A percentile compares a stretch with the other conserved stretches of the same genome.
Evolutionary conservation across 306 rosid species (phyloP).

Genomic region (Lathyrus oleraceus): DNA sequence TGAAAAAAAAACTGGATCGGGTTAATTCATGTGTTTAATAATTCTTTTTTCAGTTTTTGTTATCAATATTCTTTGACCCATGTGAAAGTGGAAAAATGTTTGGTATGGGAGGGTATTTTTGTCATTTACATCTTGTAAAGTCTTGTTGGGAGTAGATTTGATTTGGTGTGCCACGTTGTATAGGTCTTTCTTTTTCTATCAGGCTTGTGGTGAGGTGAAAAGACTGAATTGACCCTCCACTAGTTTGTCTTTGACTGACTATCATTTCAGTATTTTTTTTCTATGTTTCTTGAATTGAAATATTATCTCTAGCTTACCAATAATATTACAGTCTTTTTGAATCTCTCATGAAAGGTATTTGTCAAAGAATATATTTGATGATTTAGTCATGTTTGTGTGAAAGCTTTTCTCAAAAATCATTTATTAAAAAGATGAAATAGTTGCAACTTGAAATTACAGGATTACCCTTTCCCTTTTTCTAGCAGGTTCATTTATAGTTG

Average conservation of each 20-base stretch:
- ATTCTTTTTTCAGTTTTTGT: neutral
- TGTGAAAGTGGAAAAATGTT: constrained; percentile 29
- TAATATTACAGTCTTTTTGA: constrained; percentile 19
- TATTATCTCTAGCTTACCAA: constrained; percentile 28
- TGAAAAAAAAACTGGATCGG: constrained; percentile 23
- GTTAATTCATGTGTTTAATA: constrained; percentile 37
- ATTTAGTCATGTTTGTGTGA: too few species aligned
- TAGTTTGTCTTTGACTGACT: constrained; percentile 23
- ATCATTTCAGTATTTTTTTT: neutral
- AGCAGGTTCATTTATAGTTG: too few species aligned
- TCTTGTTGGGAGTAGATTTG: constrained; percentile 34
- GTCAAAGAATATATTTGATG: neutral
- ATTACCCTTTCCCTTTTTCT: too few species aligned
- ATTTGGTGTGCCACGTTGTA: constrained; percentile 22
- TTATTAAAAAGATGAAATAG: too few species aligned
- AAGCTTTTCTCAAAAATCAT: too few species aligned
- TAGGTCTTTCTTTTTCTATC: constrained; percentile 27
- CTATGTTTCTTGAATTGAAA: constrained; percentile 2
- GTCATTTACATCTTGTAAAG: constrained; percentile 41
- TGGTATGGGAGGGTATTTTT: constrained; percentile 44
- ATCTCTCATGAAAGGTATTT: neutral
- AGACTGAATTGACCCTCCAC: constrained; percentile 52
- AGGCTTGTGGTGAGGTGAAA: constrained; percentile 31
- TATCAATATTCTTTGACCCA: constrained; percentile 6
- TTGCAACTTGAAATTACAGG: too few species aligned